phyloP scores from a whole-genome alignment of 768 basidiomycete species.

The Hemileccinum impolitum region DNA sequence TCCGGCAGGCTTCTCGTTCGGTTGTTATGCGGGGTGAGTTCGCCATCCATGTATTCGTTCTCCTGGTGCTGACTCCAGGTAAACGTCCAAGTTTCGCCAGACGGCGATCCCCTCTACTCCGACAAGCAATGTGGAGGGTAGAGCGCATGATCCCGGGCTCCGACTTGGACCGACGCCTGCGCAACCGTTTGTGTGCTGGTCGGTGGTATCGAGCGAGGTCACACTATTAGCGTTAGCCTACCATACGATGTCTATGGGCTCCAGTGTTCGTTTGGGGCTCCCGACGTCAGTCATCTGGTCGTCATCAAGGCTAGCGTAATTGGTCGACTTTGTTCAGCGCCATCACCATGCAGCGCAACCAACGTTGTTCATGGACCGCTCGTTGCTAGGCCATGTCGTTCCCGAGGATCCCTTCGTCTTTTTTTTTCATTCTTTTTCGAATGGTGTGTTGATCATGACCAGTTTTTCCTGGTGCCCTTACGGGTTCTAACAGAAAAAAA shows the following conservation, averaged over 20 bases:
- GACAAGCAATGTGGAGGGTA: slow-evolving; percentile 1
- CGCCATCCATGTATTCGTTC: not conserved
- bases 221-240: not conserved
- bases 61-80: too few relatives aligned
- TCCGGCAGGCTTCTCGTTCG: not conserved
- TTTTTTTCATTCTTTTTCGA: not conserved
- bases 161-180: not conserved
- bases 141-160: not conserved
- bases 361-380: not conserved
- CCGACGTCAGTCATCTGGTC: not conserved
- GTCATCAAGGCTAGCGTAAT: not conserved
- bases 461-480: not conserved
- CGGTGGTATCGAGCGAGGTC: not conserved
- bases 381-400: not conserved
- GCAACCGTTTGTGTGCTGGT: not conserved
- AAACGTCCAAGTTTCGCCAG: too few relatives aligned
- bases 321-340: too few relatives aligned
- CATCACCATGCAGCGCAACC: not conserved
- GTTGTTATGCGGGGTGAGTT: not conserved
- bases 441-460: not conserved
- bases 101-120: not conserved
- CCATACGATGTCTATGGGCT: not conserved
- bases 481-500: not conserved
- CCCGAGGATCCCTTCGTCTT: slow-evolving; percentile 1
- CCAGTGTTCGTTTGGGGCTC: not conserved